Evolutionary conservation across 306 rosid genomes (phyloP), one percentile per base, ranked within the genome.

Genomic region (Castanospermum australe): DNA sequence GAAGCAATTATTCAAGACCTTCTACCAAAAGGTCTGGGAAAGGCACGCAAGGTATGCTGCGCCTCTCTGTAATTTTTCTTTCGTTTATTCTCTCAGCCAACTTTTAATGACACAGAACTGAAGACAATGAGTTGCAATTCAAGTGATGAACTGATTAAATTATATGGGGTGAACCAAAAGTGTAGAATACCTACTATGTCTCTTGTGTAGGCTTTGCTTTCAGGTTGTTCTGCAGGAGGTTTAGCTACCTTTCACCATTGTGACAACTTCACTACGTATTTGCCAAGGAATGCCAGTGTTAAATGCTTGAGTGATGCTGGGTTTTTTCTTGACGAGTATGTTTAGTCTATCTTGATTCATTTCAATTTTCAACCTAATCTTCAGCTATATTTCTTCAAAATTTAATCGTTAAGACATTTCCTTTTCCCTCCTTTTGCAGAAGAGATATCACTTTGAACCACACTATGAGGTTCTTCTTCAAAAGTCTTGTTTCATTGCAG

Each of bases 221-320:
- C 99, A 47, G 99, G 99, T 51, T 95, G 97, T 84, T 93, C 98
- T 32, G 99, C 99, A 12, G 99, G 99, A 77, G 99, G 98, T 41
- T 87, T 95, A 69, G 93, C 99, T 5, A 73, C 97, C 52, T 95
- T 95, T 88, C 82, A 91, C 51, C 98, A 95, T 14, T 95, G 99
- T 83, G 92, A 93, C 47, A 81, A 67, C 70, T 93, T 95, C 71
- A 48, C 94, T 51, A 89, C 81, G 2, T 80, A 86, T 79, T 90
- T 95, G 82, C 98, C 97, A 38, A 59, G 12, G 8, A 86, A 85
- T 76, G 81, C 97, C 70, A 88, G 68, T 67, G 94, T 93, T 39
- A 95, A 95, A 84, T 95, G 98, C 88, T 76, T 93, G 87, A 93
- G 92, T 63, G 99, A 95, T 77, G 99, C 99, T 9, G 99, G 99